Conservation (phyloP, 2,329 filamentous ascomycete species). For the Orbilia javanica region DNA sequence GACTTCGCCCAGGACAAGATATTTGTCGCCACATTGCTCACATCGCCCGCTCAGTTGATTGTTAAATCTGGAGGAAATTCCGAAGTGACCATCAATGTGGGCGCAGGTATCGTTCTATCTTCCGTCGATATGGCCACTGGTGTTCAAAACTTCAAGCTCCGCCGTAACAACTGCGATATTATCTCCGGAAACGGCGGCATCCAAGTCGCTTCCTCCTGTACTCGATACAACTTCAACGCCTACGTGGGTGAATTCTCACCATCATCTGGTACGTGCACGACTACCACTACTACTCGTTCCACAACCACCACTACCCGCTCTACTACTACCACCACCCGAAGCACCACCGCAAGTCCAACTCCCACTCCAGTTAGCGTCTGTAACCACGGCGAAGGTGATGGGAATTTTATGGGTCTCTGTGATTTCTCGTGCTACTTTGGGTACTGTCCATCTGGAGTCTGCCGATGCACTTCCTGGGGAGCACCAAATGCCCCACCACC, state of each 20-base stretch:
- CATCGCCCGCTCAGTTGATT: constrained; percentile 62
- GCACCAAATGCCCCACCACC: constrained; percentile 58
- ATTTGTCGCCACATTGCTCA: constrained; percentile 64
- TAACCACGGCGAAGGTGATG: constrained; percentile 61
- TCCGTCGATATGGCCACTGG: constrained; percentile 64
- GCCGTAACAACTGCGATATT: constrained; percentile 59
- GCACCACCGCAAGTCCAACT: constrained; percentile 31
- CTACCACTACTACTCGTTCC: constrained; percentile 50
- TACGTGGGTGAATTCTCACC: constrained; percentile 62
- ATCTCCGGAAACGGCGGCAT: constrained; percentile 61
- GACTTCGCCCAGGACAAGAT: constrained; percentile 60
- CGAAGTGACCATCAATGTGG: constrained; percentile 61
- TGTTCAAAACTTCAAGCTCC: constrained; percentile 62
- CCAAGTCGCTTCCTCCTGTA: constrained; percentile 61
- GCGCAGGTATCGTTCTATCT: constrained; percentile 63
- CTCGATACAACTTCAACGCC: constrained; percentile 64
- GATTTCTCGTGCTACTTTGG: constrained; percentile 62
- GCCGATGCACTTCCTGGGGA: constrained; percentile 60
- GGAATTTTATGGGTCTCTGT: constrained; percentile 65
- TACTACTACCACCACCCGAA: constrained; percentile 29
- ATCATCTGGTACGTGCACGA: constrained; percentile 52
- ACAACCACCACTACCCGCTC: constrained; percentile 33
- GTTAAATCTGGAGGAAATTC: constrained; percentile 62
- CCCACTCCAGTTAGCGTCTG: constrained; percentile 58
- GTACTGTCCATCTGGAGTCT: constrained; percentile 61